Percentiles rank a stretch among this genome's conserved stretches.
phyloP scores from a whole-genome alignment of 1,284 basidiomycete genomes.

The Phylloporus sp. region DNA sequence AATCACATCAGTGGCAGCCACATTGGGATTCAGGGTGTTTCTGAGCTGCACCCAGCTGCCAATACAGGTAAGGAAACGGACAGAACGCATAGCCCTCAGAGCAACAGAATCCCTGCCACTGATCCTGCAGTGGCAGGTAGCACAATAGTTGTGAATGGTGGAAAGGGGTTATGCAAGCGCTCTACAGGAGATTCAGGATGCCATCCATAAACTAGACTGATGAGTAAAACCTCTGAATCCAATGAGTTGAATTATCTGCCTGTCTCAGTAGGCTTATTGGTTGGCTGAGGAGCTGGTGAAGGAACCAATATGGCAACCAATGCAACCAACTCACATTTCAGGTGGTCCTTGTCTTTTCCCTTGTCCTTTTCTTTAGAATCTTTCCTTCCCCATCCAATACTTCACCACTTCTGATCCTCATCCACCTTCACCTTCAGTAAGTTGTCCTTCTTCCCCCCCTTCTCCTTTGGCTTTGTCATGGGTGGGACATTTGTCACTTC shows the following conservation, averaged over 20 bases:
- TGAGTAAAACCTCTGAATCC: constrained; percentile 59
- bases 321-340: constrained; percentile 46
- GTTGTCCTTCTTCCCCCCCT: constrained; percentile 32
- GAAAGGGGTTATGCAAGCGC: constrained; percentile 20
- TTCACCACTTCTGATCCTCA: constrained; percentile 79
- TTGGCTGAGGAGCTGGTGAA: constrained; percentile 52
- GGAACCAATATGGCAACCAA: constrained; percentile 16
- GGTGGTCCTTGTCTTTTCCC: constrained; percentile 41
- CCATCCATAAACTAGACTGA: constrained; percentile 11
- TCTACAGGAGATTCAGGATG: constrained; percentile 17
- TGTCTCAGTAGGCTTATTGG: constrained; percentile 31
- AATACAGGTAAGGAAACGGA: constrained; percentile 71
- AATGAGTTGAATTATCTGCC: constrained; percentile 67
- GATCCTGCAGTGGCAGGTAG: constrained; percentile 30
- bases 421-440: constrained; percentile 48
- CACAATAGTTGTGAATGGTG: constrained; percentile 20
- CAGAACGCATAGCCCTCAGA: constrained; percentile 73
- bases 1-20: constrained; percentile 24
- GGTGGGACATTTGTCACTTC: constrained; percentile 65
- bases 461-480: constrained; percentile 35
- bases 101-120: constrained; percentile 63
- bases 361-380: constrained; percentile 63
- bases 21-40: constrained; percentile 40
- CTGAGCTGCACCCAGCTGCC: constrained; percentile 69
- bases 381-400: constrained; percentile 68